Conservation (phyloP, 805 yeast genomes). For the Saccharomycopsis sp. region DNA sequence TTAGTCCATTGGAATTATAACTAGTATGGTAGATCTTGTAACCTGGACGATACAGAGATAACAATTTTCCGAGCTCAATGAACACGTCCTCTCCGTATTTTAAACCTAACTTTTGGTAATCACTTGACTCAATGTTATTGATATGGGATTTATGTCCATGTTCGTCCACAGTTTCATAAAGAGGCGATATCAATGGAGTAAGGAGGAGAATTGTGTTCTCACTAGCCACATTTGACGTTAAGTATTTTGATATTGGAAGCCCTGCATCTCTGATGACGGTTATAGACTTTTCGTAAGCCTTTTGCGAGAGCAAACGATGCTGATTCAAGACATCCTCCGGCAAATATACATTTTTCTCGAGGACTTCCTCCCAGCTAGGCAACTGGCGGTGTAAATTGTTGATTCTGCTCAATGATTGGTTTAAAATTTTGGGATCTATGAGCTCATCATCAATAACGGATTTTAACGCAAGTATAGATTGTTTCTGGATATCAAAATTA, state of each 20-base stretch:
- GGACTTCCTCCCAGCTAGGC: slow-evolving; percentile 40
- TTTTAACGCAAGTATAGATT: slow-evolving; percentile 40
- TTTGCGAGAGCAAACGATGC: background rate
- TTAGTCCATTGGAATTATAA: slow-evolving; percentile 35
- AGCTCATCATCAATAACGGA: slow-evolving; percentile 28
- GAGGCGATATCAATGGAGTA: slow-evolving; percentile 32
- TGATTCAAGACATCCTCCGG: background rate
- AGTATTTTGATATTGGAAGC: slow-evolving; percentile 29
- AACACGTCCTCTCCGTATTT: slow-evolving; percentile 47
- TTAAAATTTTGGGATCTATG: slow-evolving; percentile 36
- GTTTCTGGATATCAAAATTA: slow-evolving; percentile 45
- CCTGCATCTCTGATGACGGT: slow-evolving; percentile 25
- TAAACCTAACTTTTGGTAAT: slow-evolving; percentile 31
- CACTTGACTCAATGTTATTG: slow-evolving; percentile 33
- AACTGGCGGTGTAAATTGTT: slow-evolving; percentile 36
- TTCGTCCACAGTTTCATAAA: slow-evolving; percentile 25
- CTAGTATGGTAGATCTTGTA: slow-evolving; percentile 51
- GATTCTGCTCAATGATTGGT: slow-evolving; percentile 37
- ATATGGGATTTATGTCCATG: slow-evolving; percentile 1
- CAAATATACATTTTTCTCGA: slow-evolving; percentile 20
- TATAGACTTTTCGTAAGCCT: background rate
- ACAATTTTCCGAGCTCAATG: slow-evolving; percentile 42
- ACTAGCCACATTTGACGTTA: slow-evolving; percentile 34
- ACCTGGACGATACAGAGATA: slow-evolving; percentile 33
- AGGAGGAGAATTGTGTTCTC: slow-evolving; percentile 28